Conservation (phyloP, 495 filamentous ascomycete genomes). For the Durotheca rogersii region DNA sequence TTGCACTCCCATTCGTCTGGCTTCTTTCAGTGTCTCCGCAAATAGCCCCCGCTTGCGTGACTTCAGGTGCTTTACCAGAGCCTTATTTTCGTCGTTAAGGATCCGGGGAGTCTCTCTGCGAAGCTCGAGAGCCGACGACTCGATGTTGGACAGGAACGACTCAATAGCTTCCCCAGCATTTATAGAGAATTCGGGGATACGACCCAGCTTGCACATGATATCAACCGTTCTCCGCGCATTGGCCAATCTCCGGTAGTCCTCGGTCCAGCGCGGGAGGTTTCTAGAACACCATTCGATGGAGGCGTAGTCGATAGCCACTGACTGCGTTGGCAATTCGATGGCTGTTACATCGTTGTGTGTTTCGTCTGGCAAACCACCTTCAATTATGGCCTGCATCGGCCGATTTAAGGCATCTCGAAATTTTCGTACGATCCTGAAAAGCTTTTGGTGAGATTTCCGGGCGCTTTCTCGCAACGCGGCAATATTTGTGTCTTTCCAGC, state of each 20-base stretch:
- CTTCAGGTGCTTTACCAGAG: conserved; percentile 80
- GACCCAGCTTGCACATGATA: conserved; percentile 49
- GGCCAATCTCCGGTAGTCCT: conserved; percentile 65
- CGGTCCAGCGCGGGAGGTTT: conserved; percentile 55
- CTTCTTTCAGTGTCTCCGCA: conserved; percentile 75
- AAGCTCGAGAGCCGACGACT: conserved; percentile 67
- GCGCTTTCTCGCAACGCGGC: conserved; percentile 84
- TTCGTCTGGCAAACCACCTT: conserved; percentile 64
- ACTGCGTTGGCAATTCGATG: conserved; percentile 22
- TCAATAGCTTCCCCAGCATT: conserved; percentile 63
- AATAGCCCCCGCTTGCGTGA: conserved; percentile 87
- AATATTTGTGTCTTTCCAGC: conserved; percentile 97
- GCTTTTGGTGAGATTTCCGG: conserved; percentile 81
- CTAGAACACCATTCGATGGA: conserved; percentile 54
- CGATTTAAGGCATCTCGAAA: conserved; percentile 75
- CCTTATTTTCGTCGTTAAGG: conserved; percentile 79
- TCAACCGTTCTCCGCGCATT: conserved; percentile 64
- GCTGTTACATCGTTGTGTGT: conserved; percentile 10
- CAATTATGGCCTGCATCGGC: conserved; percentile 63
- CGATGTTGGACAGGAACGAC: conserved; percentile 64
- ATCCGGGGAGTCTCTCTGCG: conserved; percentile 75
- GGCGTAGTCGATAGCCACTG: conserved; percentile 40
- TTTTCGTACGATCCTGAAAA: conserved; percentile 88
- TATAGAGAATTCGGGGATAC: conserved; percentile 51
- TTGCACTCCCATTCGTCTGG: conserved; percentile 86